Evolutionary conservation across 1,284 basidiomycete genomes (phyloP).

Genomic region (Mycena sp.): DNA sequence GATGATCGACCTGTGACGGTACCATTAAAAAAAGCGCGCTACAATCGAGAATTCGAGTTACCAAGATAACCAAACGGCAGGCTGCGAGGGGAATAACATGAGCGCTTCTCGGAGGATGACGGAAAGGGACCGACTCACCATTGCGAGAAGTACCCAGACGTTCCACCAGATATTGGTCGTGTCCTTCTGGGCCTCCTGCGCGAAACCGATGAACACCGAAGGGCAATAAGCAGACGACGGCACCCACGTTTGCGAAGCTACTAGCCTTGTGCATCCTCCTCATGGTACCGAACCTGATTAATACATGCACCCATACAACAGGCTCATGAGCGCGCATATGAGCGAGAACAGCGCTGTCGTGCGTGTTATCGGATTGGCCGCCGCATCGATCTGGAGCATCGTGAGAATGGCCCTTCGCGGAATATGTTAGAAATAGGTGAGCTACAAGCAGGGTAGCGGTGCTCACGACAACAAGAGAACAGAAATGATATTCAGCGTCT

Average conservation of each 20-base stretch:
- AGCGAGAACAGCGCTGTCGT: slow-evolving; percentile 67
- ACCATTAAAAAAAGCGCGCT: no score
- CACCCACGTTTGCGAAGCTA: slow-evolving; percentile 66
- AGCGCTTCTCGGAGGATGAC: neutral
- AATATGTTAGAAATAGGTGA: neutral
- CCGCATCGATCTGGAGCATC: slow-evolving; percentile 63
- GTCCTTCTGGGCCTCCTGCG: slow-evolving; percentile 65
- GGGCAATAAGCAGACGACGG: no score
- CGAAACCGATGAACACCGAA: neutral
- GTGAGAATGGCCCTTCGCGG: slow-evolving; percentile 66
- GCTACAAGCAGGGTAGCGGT: slow-evolving; percentile 21
- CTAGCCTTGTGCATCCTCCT: slow-evolving; percentile 68
- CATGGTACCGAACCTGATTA: slow-evolving; percentile 71
- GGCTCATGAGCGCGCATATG: slow-evolving; percentile 66
- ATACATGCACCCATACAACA: slow-evolving; percentile 70
- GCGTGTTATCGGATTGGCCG: slow-evolving; percentile 62
- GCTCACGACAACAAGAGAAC: slow-evolving; percentile 48
- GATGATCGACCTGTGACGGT: slow-evolving; percentile 65
- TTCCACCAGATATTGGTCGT: slow-evolving; percentile 72
- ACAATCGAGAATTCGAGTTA: slow-evolving; percentile 23
- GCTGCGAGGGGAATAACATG: slow-evolving; percentile 8
- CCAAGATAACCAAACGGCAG: slow-evolving; percentile 47
- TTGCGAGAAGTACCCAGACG: slow-evolving; percentile 74
- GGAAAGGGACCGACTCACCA: slow-evolving; percentile 34
- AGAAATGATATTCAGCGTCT: slow-evolving; percentile 52